These are phyloP conservation scores for Boeremia exigua DNA, from an alignment of 2,329 filamentous ascomycete genomes.

Conservation along the genomic window DNA sequence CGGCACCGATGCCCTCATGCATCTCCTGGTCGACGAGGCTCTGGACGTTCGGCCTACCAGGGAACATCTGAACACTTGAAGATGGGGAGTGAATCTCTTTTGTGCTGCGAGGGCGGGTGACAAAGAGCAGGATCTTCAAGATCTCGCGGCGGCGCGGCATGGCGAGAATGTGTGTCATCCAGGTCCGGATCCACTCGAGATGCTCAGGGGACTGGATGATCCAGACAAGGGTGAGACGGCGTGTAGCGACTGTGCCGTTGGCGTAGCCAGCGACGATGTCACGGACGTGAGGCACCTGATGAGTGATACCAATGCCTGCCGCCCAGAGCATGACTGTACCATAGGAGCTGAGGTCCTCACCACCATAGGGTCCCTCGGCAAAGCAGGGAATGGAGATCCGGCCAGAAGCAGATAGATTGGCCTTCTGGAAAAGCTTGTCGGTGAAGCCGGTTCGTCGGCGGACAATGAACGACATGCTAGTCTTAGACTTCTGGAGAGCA, in stretches of 20 bases:
- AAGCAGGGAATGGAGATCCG: conserved; percentile 71
- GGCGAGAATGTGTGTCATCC: conserved; percentile 83
- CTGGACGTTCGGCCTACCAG: conserved; percentile 83
- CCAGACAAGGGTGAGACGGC: conserved; percentile 86
- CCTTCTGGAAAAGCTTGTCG: conserved; percentile 76
- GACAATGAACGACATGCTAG: conserved; percentile 79
- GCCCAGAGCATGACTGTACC: conserved; percentile 91
- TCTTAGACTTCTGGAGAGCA: conserved; percentile 57
- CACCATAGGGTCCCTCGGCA: conserved; percentile 86
- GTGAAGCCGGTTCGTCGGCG: conserved; percentile 90
- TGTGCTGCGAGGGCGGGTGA: conserved; percentile 85
- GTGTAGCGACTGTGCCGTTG: conserved; percentile 78
- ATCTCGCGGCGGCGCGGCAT: conserved; percentile 83
- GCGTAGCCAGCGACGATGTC: conserved; percentile 64
- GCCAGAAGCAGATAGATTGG: conserved; percentile 59
- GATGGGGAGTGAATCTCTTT: conserved; percentile 79
- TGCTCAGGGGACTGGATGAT: conserved; percentile 88
- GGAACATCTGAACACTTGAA: conserved; percentile 86
- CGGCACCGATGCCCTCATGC: conserved; percentile 80
- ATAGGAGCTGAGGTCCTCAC: conserved; percentile 88
- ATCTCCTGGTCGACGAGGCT: conserved; percentile 83
- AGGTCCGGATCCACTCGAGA: conserved; percentile 91
- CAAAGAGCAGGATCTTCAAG: conserved; percentile 85
- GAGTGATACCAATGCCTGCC: conserved; percentile 92
- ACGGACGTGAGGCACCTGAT: conserved; percentile 87